A percentile compares a stretch with the other conserved stretches of the same genome.
phyloP scores from a whole-genome alignment of 2,329 filamentous ascomycete species.

The Alternaria conjuncta region DNA sequence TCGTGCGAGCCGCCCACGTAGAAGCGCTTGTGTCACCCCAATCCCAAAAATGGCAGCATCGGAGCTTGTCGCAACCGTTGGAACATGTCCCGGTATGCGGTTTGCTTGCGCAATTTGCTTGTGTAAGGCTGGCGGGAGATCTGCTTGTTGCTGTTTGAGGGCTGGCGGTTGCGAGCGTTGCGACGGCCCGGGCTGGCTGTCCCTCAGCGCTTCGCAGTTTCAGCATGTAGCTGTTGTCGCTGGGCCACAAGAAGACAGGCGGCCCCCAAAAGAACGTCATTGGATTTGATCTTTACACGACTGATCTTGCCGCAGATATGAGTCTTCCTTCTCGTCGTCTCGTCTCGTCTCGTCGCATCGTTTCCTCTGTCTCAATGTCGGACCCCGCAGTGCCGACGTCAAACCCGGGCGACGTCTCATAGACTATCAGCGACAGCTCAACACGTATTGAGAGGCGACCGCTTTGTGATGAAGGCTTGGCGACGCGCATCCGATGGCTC shows the following conservation, averaged over 20 bases:
- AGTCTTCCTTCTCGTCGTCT: neutral
- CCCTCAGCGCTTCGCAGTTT: conserved; percentile 28
- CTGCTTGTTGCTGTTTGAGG: conserved; percentile 16
- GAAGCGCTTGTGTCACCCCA: conserved; percentile 36
- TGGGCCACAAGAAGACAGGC: conserved; percentile 8
- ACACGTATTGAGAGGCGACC: neutral
- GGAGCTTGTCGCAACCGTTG: conserved; percentile 18
- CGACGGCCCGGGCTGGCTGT: conserved; percentile 9
- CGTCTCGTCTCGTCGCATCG: neutral
- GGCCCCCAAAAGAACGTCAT: conserved; percentile 1
- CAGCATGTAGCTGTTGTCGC: conserved; percentile 17
- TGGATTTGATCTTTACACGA: neutral
- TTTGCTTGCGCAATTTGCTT: conserved; percentile 20
- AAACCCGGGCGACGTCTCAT: neutral
- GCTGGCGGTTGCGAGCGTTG: conserved; percentile 17
- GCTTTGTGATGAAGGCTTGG: neutral
- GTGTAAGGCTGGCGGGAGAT: conserved; percentile 8
- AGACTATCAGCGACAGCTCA: neutral
- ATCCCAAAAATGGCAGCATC: conserved; percentile 23
- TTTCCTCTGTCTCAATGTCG: neutral
- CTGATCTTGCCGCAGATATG: neutral
- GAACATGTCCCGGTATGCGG: conserved; percentile 15
- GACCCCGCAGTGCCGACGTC: neutral
- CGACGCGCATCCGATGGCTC: neutral
- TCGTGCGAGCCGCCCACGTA: conserved; percentile 26